Base-by-base conservation (phyloP, 805 yeast genomes). In the Metschnikowia noctiluminum region DNA sequence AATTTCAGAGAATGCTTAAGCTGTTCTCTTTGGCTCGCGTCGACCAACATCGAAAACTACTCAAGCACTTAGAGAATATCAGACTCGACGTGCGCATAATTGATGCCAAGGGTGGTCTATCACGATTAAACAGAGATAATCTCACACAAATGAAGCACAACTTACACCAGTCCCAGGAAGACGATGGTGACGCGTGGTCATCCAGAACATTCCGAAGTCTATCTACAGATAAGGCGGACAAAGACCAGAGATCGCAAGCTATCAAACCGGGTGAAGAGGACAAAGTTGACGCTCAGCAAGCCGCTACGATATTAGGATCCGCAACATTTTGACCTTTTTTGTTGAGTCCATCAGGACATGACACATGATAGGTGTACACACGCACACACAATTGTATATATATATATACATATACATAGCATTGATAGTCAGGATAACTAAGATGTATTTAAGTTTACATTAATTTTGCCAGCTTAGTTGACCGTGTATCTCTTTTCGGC, bases 31-130 rank as follows among this genome's bases (percentile, higher is more conserved):
- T 87, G 54, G 81, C 82, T 53, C 82, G 82, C 58, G 90, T 94
- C 39, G 96, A 89, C 51, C 87, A 84, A 56, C 97, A 91, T 69
- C 78, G 98, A 39, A 84, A 88, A 58, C 83, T 87, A 43, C 73
- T 94, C 45, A 78, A 82, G 48, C 76, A 85, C 35, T 75, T 95
- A 70, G 96, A 84, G 61, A 79, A 76, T 55, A 82, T 81, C 50
- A 78, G 92, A 50, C 68, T 79, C 3, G 94, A 87, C 55, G 84
- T 88, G 10, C 74, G 96, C 47, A 76, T 81, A 8, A 87, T 87
- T 5, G 96, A 88, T 65, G 78, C 78, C 28, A 74, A 76, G 27
- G 96, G 96, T 21, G 96, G 96, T 0, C 76, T 94, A 36, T 80
- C 94, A 36, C 73, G 96, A 48, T 71, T 94, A 35, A 96, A 96